phyloP scores from a whole-genome alignment of 108 stramenopile genomes.

The Pseudonitzschia multistriata region DNA sequence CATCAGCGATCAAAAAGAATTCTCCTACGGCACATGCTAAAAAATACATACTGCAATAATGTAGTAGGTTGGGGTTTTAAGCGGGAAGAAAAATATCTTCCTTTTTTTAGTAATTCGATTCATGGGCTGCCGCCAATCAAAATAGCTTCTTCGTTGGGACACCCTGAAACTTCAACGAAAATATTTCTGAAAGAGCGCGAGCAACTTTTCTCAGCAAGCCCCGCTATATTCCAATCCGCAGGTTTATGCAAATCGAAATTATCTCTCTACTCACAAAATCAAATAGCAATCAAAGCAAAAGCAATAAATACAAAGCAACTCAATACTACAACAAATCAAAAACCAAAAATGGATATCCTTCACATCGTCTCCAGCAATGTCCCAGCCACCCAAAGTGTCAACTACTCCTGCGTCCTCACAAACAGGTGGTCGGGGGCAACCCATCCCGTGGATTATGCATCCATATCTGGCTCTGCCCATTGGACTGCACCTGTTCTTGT shows the following conservation, averaged over 20 bases:
- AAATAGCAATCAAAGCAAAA: not conserved
- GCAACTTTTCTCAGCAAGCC: not conserved
- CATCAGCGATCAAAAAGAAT: too few species aligned
- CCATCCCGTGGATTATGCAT: not conserved
- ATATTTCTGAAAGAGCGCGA: too few species aligned
- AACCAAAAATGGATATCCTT: not conserved
- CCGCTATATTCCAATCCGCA: not conserved
- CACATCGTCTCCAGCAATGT: not conserved
- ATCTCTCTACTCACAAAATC: not conserved
- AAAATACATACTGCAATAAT: too few species aligned
- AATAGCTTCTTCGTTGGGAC: too few species aligned
- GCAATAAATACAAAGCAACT: not conserved
- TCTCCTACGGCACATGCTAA: too few species aligned
- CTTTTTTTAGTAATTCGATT: too few species aligned
- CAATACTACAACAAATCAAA: not conserved
- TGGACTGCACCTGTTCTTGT: not conserved
- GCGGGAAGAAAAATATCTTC: too few species aligned
- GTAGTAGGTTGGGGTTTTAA: too few species aligned
- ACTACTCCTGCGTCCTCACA: not conserved
- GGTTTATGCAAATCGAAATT: not conserved
- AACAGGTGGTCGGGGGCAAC: not conserved
- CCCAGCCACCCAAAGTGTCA: not conserved
- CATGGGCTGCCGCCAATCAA: too few species aligned
- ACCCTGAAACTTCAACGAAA: too few species aligned
- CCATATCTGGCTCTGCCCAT: not conserved